Percentiles rank a stretch among this genome's conserved stretches.
Evolutionary conservation across 768 basidiomycete species (phyloP).

Genomic region (Mycena vitilis): DNA sequence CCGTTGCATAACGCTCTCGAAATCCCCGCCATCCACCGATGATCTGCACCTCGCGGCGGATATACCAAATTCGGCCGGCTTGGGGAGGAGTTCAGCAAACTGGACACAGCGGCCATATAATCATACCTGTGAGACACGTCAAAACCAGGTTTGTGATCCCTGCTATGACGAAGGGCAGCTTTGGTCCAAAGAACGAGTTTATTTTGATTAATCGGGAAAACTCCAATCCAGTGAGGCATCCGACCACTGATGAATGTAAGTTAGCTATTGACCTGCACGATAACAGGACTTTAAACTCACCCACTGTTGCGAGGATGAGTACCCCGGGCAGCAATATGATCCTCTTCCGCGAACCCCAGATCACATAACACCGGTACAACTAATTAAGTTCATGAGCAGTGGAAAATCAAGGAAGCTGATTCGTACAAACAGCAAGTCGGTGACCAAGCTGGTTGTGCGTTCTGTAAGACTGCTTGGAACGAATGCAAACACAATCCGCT

Average conservation of each 20-base stretch:
- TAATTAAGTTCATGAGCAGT: not conserved
- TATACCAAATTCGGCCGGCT: conserved; percentile 26
- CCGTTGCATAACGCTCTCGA: conserved; percentile 8
- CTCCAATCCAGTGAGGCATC: conserved; percentile 4
- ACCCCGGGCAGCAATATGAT: conserved; percentile 5
- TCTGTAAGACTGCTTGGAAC: not conserved
- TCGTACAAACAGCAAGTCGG: conserved; percentile 17
- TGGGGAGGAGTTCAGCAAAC: not conserved
- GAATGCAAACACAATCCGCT: not conserved
- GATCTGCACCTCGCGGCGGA: not conserved
- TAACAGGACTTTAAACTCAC: not conserved
- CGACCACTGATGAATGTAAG: conserved; percentile 5
- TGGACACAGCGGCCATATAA: not conserved
- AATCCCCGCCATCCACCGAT: not conserved
- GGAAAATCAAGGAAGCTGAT: not conserved
- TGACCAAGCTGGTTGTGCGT: not conserved
- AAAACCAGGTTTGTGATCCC: conserved; percentile 11
- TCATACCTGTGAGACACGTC: conserved; percentile 13
- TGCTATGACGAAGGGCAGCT: conserved; percentile 14
- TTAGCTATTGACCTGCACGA: not conserved
- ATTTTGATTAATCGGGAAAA: conserved; percentile 9
- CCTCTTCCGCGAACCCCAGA: conserved; percentile 15
- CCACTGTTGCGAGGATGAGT: conserved; percentile 11
- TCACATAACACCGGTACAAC: conserved; percentile 20
- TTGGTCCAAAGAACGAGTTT: not conserved